A percentile compares a stretch with the other conserved stretches of the same genome.
Evolutionary conservation across 2,329 filamentous ascomycete genomes (phyloP).

Genomic region (Escovopsis sp.): DNA sequence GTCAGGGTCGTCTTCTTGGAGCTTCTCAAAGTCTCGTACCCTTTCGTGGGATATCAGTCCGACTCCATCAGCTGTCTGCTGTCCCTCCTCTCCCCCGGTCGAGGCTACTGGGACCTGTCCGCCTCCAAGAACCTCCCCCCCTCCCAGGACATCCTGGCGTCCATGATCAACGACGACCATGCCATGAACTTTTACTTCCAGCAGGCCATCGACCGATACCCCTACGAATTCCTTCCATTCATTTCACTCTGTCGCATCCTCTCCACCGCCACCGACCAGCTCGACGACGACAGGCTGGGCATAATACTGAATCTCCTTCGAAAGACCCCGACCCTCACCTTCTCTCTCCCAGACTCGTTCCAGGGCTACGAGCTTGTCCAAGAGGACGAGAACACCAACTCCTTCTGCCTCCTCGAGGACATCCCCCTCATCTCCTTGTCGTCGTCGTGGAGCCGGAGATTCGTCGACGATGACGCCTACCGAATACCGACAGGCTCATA

Average conservation of each 20-base stretch:
- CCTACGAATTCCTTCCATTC: conserved; percentile 72
- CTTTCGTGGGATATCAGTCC: conserved; percentile 55
- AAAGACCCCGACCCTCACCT: conserved; percentile 59
- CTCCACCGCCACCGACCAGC: conserved; percentile 21
- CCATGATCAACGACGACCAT: conserved; percentile 21
- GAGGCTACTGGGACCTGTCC: conserved; percentile 39
- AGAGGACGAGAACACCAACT: conserved; percentile 76
- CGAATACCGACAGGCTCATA: conserved; percentile 50
- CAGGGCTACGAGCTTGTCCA: conserved; percentile 61
- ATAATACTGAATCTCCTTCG: conserved; percentile 50
- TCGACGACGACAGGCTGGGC: conserved; percentile 26
- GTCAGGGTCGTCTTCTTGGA: conserved; percentile 53
- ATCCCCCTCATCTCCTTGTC: conserved; percentile 46
- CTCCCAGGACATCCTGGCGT: conserved; percentile 19
- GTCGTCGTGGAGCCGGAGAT: conserved; percentile 28
- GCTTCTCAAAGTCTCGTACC: conserved; percentile 51
- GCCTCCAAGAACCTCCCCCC: conserved; percentile 16
- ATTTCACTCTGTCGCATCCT: conserved; percentile 56
- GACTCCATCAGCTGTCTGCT: conserved; percentile 55
- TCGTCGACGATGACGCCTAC: conserved; percentile 36
- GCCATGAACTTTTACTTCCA: conserved; percentile 47
- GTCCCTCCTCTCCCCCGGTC: conserved; percentile 43
- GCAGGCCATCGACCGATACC: conserved; percentile 63
- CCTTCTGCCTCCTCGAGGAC: conserved; percentile 51
- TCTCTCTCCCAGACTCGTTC: conserved; percentile 59